These are phyloP conservation scores for Colletotrichum siamense DNA, from an alignment of 2,329 filamentous ascomycete genomes.

Conservation along the genomic window DNA sequence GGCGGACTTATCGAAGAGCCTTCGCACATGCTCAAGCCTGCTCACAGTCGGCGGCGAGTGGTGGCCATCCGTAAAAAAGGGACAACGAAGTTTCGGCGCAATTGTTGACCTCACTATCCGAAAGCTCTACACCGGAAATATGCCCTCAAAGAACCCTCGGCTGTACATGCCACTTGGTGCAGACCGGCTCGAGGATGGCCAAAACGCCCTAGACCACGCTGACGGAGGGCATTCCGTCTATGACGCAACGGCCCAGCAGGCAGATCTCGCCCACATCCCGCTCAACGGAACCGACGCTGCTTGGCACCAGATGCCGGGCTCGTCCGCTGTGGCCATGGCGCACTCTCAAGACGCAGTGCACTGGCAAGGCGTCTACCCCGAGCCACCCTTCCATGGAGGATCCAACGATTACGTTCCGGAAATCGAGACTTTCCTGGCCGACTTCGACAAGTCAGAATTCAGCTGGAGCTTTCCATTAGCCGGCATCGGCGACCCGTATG, in stretches of 20 bases:
- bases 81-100: conserved; percentile 33
- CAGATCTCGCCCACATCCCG: not conserved
- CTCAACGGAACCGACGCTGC: not conserved
- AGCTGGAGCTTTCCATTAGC: conserved; percentile 20
- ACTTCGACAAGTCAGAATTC: conserved; percentile 20
- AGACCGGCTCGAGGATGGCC: not conserved
- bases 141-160: conserved; percentile 11
- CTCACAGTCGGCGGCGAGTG: conserved; percentile 44
- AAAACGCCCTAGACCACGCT: not conserved
- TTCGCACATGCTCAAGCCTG: conserved; percentile 38
- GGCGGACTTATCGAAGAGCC: conserved; percentile 18
- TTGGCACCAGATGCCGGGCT: not conserved
- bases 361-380: conserved; percentile 8
- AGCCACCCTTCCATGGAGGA: not conserved
- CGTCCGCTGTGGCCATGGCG: not conserved
- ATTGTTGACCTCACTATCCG: conserved; percentile 31
- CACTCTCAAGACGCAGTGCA: not conserved
- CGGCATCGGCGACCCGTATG: not conserved
- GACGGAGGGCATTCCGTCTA: not conserved
- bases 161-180: not conserved
- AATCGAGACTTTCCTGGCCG: conserved; percentile 17
- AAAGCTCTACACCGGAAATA: conserved; percentile 18
- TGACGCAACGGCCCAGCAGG: not conserved
- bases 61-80: conserved; percentile 41
- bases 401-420: conserved; percentile 8